Percentiles rank a stretch among this genome's conserved stretches.
Evolutionary conservation across 768 basidiomycete species (phyloP).

Genomic region (Gautieria morchelliformis): DNA sequence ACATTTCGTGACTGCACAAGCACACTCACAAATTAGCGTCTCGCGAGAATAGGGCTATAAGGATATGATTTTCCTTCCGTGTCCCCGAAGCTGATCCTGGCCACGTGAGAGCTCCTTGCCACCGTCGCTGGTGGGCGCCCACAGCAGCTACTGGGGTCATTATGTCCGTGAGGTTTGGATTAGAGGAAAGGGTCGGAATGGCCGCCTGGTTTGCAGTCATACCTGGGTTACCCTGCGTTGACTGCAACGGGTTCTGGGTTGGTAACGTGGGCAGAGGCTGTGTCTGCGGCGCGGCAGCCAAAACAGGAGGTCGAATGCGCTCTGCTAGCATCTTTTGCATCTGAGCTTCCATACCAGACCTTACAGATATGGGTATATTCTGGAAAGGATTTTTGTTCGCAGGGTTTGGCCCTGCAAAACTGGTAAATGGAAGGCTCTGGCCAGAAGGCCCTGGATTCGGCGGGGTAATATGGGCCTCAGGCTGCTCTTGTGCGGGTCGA

Average conservation of each 20-base stretch:
- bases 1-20: not conserved
- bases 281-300: slow-evolving; percentile 9
- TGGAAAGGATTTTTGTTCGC: slow-evolving; percentile 5
- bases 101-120: slow-evolving; percentile 27
- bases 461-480: not conserved
- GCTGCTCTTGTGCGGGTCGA: not conserved
- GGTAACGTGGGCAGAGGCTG: not conserved
- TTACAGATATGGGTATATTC: slow-evolving; percentile 11
- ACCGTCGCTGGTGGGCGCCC: slow-evolving; percentile 31
- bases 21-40: not conserved
- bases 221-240: not conserved
- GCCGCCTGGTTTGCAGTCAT: slow-evolving; percentile 10
- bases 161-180: slow-evolving; percentile 14
- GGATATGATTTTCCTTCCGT: not conserved
- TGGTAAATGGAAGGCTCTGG: not conserved
- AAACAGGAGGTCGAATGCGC: slow-evolving; percentile 22
- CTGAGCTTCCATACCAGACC: slow-evolving; percentile 25
- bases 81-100: slow-evolving; percentile 8
- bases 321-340: slow-evolving; percentile 43
- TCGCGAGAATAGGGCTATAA: not conserved
- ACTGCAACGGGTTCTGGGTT: not conserved
- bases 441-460: not conserved
- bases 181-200: slow-evolving; percentile 33
- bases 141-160: slow-evolving; percentile 27
- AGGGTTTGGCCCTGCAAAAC: not conserved